These are phyloP conservation scores for Physcia stellaris DNA, from an alignment of 495 filamentous ascomycete species.

Conservation along the genomic window DNA sequence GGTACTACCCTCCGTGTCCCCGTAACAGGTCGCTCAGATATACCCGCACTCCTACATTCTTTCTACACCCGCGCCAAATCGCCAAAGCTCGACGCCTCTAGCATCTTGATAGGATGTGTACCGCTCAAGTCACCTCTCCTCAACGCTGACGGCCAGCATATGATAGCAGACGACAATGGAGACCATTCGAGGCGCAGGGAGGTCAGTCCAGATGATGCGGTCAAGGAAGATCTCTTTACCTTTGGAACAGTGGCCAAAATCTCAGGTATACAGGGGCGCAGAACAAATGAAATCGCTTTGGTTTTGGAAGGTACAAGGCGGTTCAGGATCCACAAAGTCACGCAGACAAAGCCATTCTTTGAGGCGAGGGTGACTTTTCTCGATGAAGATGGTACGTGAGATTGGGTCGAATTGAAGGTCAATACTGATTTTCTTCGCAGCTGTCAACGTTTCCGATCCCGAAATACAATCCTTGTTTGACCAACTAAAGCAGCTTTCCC, in stretches of 20 bases:
- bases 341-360: constrained; percentile 70
- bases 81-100: constrained; percentile 46
- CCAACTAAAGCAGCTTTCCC: constrained; percentile 65
- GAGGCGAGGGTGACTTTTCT: constrained; percentile 58
- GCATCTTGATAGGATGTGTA: constrained; percentile 67
- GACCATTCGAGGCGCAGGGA: constrained; percentile 14
- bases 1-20: constrained; percentile 66
- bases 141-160: constrained; percentile 52
- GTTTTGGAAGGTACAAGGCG: constrained; percentile 75
- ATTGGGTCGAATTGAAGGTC: neutral
- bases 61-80: constrained; percentile 54
- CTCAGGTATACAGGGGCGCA: constrained; percentile 65
- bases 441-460: constrained; percentile 35
- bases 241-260: constrained; percentile 73
- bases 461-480: constrained; percentile 56
- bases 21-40: constrained; percentile 64
- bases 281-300: constrained; percentile 64
- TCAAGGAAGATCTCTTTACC: constrained; percentile 58
- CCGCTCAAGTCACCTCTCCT: constrained; percentile 61
- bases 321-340: constrained; percentile 59
- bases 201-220: constrained; percentile 32
- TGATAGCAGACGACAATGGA: constrained; percentile 40
- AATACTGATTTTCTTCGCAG: constrained; percentile 16
- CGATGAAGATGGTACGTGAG: constrained; percentile 44
- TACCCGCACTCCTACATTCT: constrained; percentile 65